Evolutionary conservation across 176 grass and related monocot species (phyloP), one percentile per base, ranked within the genome.

Genomic region (Musa troglodytarum): DNA sequence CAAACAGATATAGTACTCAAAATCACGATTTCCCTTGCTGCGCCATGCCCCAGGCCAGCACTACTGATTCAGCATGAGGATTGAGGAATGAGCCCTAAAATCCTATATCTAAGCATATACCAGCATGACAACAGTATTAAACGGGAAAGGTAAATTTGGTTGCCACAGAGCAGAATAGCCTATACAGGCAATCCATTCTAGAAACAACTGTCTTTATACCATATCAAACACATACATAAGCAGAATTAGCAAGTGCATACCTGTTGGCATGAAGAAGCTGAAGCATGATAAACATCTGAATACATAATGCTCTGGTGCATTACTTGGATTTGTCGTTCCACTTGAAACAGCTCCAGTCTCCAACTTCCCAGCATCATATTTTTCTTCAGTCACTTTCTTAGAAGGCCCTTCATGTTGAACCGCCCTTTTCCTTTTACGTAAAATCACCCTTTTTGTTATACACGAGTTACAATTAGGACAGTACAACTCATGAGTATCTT

Each of bases 281-380:
- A 93, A 91, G 84, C 95, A 98, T 76, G 90, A 89, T 76, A 98
- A 87, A 43, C 95, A 98, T 90, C 89, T 99, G 71, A 93, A 93
- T 57, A 91, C 63, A 26, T 82, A 49, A 2, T 88, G 50, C 3
- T 80, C 77, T 70, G 25, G 72, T 29, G 66, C 85, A 52, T 53
- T 67, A 49, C 14, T 62, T 81, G 9, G 76, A 82, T 62, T 63
- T 63, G 10, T 11, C 15, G 6, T 51, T 84, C 75, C 54, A 59
- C 34, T 65, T 56, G 75, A 23, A 67, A 2, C 14, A 43, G 24
- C 26, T 34, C 23, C 16, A 75, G 17, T 11, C 54, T 26, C 17
- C 52, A 67, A 54, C 61, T 78, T 63, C 43, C 65, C 79, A 54
- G 14, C 17, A 50, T 16, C 29, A 75, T 63, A 10, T 1, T 63